Percentiles rank a stretch among this genome's conserved stretches.
phyloP scores from a whole-genome alignment of 805 yeast genomes.

The Candida schatavii region DNA sequence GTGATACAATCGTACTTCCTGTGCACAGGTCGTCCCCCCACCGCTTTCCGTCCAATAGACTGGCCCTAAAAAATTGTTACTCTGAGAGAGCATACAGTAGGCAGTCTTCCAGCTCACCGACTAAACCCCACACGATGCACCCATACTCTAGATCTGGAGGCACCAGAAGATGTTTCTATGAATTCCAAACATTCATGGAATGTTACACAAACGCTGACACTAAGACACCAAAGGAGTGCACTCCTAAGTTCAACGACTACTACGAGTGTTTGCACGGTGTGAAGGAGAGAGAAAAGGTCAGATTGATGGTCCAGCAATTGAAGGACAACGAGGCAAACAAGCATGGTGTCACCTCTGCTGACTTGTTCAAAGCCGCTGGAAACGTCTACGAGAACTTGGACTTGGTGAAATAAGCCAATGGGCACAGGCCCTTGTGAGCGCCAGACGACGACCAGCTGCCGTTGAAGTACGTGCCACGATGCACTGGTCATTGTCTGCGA shows the following conservation, averaged over 20 bases:
- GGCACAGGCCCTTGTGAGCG: no score
- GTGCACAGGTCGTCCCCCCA: background rate
- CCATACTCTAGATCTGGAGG: slow-evolving; percentile 48
- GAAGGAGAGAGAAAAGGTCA: slow-evolving; percentile 44
- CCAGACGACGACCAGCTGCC: no score
- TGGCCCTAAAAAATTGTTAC: slow-evolving; percentile 1
- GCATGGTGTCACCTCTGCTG: slow-evolving; percentile 41
- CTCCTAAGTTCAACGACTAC: slow-evolving; percentile 44
- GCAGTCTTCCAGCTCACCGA: background rate
- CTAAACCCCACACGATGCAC: slow-evolving; percentile 30
- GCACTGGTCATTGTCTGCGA: no score
- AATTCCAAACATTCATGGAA: slow-evolving; percentile 42
- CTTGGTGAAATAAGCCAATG: slow-evolving; percentile 28
- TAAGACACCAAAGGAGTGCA: slow-evolving; percentile 37
- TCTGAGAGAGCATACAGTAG: background rate
- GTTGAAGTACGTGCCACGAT: no score
- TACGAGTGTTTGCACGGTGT: slow-evolving; percentile 46
- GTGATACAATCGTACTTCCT: background rate
- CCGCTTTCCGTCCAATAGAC: slow-evolving; percentile 2
- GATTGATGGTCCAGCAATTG: slow-evolving; percentile 45
- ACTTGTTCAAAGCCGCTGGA: slow-evolving; percentile 41
- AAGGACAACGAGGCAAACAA: slow-evolving; percentile 41
- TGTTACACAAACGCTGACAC: slow-evolving; percentile 47
- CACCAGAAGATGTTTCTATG: slow-evolving; percentile 47
- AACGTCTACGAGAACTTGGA: slow-evolving; percentile 42